These are phyloP conservation scores for Boletales sp. DNA, from an alignment of 768 basidiomycete genomes.

Conservation along the genomic window DNA sequence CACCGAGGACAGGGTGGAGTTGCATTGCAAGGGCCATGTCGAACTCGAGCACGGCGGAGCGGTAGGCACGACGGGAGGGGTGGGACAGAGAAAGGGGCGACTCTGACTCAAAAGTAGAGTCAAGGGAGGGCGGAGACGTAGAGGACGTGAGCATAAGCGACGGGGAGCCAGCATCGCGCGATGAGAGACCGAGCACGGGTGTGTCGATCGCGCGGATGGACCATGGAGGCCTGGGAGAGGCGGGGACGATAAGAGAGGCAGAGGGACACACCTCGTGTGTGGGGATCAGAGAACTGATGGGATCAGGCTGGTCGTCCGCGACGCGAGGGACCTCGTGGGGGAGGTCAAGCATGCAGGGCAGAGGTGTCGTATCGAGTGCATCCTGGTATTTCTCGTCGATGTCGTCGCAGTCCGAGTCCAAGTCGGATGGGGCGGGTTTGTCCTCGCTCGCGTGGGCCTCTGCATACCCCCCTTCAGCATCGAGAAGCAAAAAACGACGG, in stretches of 20 bases:
- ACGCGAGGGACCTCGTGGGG: slow-evolving; percentile 7
- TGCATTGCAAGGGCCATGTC: slow-evolving; percentile 79
- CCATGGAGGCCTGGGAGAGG: slow-evolving; percentile 25
- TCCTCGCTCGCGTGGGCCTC: slow-evolving; percentile 1
- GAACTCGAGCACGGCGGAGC: slow-evolving; percentile 43
- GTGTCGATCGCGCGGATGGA: slow-evolving; percentile 26
- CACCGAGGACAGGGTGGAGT: slow-evolving; percentile 65
- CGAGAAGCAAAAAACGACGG: not conserved
- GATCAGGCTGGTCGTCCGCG: slow-evolving; percentile 16
- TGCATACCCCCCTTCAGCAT: slow-evolving; percentile 2
- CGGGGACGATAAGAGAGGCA: not conserved
- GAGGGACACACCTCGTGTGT: slow-evolving; percentile 14
- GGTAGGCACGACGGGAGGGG: slow-evolving; percentile 27
- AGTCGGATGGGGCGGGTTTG: slow-evolving; percentile 12
- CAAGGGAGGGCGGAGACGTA: not conserved
- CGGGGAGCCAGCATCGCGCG: not conserved
- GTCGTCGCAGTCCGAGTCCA: slow-evolving; percentile 24
- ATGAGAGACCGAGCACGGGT: slow-evolving; percentile 17
- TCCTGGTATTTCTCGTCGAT: slow-evolving; percentile 30
- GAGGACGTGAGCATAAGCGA: too few species aligned
- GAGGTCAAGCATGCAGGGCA: slow-evolving; percentile 16
- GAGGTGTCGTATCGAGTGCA: slow-evolving; percentile 25
- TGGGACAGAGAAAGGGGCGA: slow-evolving; percentile 12
- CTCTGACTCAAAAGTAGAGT: too few species aligned
- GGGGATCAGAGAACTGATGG: slow-evolving; percentile 9